Conservation (phyloP, 176 grass and related monocot species). For the Triticum aestivum region DNA sequence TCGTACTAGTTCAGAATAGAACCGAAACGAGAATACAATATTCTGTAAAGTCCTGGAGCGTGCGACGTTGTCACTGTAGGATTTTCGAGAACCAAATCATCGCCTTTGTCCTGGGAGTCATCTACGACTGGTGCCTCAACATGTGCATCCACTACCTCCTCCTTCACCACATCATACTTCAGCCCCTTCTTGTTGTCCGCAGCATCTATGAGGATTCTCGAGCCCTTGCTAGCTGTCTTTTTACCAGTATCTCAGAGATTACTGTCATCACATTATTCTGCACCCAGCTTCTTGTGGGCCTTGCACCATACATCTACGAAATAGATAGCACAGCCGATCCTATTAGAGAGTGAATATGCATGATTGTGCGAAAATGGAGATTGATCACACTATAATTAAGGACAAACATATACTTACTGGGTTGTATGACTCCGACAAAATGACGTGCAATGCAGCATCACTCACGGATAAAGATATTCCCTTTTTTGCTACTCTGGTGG, state of each 20-base stretch:
- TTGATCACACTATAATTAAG: not conserved
- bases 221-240: not conserved
- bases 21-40: too few relatives aligned
- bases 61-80: not conserved
- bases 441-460: conserved; percentile 52
- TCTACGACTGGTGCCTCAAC: not conserved
- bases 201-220: not conserved
- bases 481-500: conserved; percentile 33
- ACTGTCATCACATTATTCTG: not conserved
- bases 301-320: not conserved
- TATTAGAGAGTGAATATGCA: not conserved
- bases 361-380: not conserved
- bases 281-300: not conserved
- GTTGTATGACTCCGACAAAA: conserved; percentile 23
- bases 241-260: not conserved
- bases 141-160: not conserved
- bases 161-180: not conserved
- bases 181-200: not conserved
- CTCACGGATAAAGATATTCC: conserved; percentile 47
- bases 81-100: not conserved
- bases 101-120: not conserved
- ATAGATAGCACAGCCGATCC: not conserved
- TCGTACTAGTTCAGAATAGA: too few relatives aligned
- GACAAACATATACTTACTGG: not conserved
- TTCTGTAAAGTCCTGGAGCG: too few relatives aligned